These are phyloP conservation scores for Moniliella sp. DNA, from an alignment of 1,284 basidiomycete genomes.

Conservation along the genomic window DNA sequence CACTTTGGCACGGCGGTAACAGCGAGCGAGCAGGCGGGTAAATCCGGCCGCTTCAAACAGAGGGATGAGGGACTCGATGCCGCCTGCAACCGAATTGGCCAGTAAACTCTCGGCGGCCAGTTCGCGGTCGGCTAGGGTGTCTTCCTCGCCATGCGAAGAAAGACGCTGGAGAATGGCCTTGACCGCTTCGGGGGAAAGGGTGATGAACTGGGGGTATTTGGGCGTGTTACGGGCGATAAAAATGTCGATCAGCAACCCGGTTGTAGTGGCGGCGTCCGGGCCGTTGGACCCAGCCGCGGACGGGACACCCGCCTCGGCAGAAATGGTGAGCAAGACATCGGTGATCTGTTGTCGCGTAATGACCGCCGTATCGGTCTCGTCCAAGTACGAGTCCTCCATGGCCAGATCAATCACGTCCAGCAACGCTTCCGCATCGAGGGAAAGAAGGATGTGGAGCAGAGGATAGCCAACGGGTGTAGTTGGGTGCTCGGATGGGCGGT, in stretches of 20 bases:
- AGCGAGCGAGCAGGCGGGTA: constrained; percentile 62
- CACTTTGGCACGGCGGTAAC: constrained; percentile 51
- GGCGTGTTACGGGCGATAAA: constrained; percentile 89
- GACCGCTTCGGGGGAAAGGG: constrained; percentile 47
- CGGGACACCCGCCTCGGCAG: neutral
- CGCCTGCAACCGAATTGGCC: constrained; percentile 65
- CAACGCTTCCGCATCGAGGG: constrained; percentile 80
- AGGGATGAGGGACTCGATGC: constrained; percentile 47
- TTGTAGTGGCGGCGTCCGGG: too few species aligned
- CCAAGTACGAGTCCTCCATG: constrained; percentile 76
- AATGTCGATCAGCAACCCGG: constrained; percentile 77
- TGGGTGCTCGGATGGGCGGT: too few species aligned
- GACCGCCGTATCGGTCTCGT: constrained; percentile 42
- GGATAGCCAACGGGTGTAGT: too few species aligned
- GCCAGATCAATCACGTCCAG: constrained; percentile 80
- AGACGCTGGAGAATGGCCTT: constrained; percentile 59
- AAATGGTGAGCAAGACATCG: constrained; percentile 61
- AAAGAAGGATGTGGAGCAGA: constrained; percentile 60
- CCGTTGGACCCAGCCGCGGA: too few species aligned
- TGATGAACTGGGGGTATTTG: constrained; percentile 78
- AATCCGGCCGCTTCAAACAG: constrained; percentile 67
- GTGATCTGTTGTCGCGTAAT: constrained; percentile 61
- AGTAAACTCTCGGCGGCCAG: constrained; percentile 84
- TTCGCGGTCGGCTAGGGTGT: constrained; percentile 61
- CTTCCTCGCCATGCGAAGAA: constrained; percentile 42